These are phyloP conservation scores for Gracilaria caudata DNA, from an alignment of 23 red algal genomes.

Conservation along the genomic window DNA sequence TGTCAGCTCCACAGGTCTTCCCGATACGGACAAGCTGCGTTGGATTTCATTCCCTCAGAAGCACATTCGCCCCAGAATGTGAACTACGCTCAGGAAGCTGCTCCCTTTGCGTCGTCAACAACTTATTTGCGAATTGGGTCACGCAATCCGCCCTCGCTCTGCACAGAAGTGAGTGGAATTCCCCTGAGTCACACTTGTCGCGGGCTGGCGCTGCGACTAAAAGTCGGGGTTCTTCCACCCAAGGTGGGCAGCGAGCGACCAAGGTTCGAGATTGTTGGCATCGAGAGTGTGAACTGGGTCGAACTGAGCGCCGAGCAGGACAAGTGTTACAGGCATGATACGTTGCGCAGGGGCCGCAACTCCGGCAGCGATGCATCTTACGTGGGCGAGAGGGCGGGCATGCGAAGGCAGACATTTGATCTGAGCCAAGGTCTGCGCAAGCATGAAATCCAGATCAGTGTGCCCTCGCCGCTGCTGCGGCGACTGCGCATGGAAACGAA, in stretches of 20 bases:
- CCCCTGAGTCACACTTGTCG: constrained; percentile 33
- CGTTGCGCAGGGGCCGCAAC: not conserved
- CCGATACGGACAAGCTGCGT: constrained; percentile 43
- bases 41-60: constrained; percentile 47
- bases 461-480: constrained; percentile 20
- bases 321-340: constrained; percentile 10
- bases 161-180: constrained; percentile 40
- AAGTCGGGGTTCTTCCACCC: constrained; percentile 30
- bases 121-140: constrained; percentile 35
- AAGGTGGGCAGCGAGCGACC: constrained; percentile 17
- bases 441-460: constrained; percentile 27
- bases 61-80: not conserved
- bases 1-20: constrained; percentile 45
- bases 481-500: constrained; percentile 28
- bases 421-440: constrained; percentile 33
- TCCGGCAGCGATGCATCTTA: not conserved
- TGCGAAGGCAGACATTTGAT: constrained; percentile 34
- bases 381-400: not conserved
- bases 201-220: constrained; percentile 21
- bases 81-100: not conserved
- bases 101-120: not conserved
- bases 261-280: constrained; percentile 37
- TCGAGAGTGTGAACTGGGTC: constrained; percentile 33
- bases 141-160: constrained; percentile 9
- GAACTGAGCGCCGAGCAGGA: constrained; percentile 31